A percentile compares a stretch with the other conserved stretches of the same genome.
Conservation (phyloP, 305 asterid genomes). For the Solanum aculeatissimum region DNA sequence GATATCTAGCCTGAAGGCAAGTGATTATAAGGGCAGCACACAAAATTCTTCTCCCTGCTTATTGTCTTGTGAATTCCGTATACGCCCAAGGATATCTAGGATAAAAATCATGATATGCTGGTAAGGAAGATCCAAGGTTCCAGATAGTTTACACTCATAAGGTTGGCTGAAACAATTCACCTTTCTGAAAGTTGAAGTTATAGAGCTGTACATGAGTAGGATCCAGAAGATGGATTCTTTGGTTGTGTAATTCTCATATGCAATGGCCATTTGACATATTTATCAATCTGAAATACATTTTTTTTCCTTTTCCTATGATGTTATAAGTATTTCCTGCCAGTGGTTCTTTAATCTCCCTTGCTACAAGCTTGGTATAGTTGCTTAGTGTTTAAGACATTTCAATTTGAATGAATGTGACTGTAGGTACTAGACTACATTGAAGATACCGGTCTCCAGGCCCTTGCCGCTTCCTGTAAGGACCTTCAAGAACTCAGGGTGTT, state of each 20-base stretch:
- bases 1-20: not conserved
- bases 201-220: not conserved
- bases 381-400: not conserved
- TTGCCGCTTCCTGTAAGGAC: constrained; percentile 76
- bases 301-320: not conserved
- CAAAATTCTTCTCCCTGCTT: not conserved
- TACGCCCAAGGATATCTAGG: not conserved
- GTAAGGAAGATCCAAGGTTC: not conserved
- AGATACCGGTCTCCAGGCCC: constrained; percentile 71
- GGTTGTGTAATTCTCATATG: not conserved
- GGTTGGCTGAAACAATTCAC: not conserved
- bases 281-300: not conserved
- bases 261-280: not conserved
- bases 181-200: not conserved
- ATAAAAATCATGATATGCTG: not conserved
- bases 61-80: not conserved
- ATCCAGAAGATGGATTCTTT: not conserved
- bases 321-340: not conserved
- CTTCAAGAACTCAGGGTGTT: constrained; percentile 86
- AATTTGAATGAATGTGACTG: not conserved
- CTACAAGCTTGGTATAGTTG: not conserved
- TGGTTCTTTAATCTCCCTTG: not conserved
- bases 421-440: constrained; percentile 93
- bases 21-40: not conserved
- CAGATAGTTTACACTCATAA: not conserved